These are phyloP conservation scores for Ophiocytium majus DNA, from an alignment of 352 stramenopile species.

Conservation along the genomic window DNA sequence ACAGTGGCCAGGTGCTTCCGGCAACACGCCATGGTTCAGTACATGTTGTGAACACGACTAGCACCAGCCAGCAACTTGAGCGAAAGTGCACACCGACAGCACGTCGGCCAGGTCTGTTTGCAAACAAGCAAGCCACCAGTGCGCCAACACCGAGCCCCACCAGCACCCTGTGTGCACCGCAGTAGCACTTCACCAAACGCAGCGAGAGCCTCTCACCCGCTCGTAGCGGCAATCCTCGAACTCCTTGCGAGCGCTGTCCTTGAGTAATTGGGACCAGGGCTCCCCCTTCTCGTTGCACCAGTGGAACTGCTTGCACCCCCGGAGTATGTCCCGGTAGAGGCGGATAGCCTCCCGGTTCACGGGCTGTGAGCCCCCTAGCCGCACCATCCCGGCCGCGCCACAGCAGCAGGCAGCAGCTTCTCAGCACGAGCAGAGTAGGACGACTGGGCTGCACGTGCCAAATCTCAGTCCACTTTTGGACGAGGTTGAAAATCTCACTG, in stretches of 20 bases:
- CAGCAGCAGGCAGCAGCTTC: too few species aligned
- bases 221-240: slow-evolving; percentile 61
- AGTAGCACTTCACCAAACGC: too few species aligned
- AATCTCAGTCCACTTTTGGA: slow-evolving; percentile 18
- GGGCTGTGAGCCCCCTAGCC: neutral
- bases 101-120: too few species aligned
- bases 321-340: slow-evolving; percentile 54
- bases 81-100: too few species aligned
- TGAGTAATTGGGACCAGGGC: slow-evolving; percentile 57
- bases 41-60: too few species aligned
- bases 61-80: too few species aligned
- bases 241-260: slow-evolving; percentile 59
- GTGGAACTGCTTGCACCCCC: slow-evolving; percentile 45
- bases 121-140: too few species aligned
- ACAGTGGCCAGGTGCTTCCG: too few species aligned
- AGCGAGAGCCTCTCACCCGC: slow-evolving; percentile 40
- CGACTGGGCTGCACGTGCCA: neutral
- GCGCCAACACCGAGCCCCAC: too few species aligned
- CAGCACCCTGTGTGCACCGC: too few species aligned
- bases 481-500: slow-evolving; percentile 32
- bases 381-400: neutral
- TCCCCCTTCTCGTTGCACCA: slow-evolving; percentile 63
- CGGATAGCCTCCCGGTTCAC: slow-evolving; percentile 40
- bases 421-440: neutral
- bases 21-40: too few species aligned